Evolutionary conservation across 805 yeast genomes (phyloP), one percentile per base, ranked within the genome.

Genomic region (Geotrichum ghanense): DNA sequence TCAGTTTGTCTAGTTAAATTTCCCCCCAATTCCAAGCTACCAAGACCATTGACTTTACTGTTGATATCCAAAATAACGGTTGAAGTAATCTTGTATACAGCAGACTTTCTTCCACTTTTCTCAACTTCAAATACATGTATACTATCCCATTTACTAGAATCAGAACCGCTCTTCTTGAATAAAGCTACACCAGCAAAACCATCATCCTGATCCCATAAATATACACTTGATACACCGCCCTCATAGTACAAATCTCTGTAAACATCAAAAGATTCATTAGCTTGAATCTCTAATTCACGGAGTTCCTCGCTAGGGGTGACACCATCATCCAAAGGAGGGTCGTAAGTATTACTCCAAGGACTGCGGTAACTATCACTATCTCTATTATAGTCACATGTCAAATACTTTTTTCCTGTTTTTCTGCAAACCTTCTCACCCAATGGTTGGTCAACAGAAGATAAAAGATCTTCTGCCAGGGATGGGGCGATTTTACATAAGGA

Each of bases 221-320:
- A 90, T 16, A 83, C 95, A 48, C 89, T 79, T 1, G 92, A 81
- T 35, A 83, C 71, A 20, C 97, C 98, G 35, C 97, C 97, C 63
- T 89, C 97, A 62, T 88, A 90, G 68, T 90, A 90, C 56, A 90
- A 68, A 61, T 92, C 98, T 53, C 96, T 74, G 67, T 92, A 90
- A 31, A 90, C 75, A 57, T 88, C 97, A 61, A 90, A 86, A 3
- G 95, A 83, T 52, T 86, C 90, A 62, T 90, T 92, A 50, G 95
- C 89, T 53, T 79, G 72, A 22, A 75, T 62, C 66, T 90, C 98
- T 53, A 90, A 68, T 53, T 78, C 73, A 53, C 97, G 72, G 51
- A 92, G 70, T 21, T 66, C 65, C 1, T 66, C 66, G 2, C 84
- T 73, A 9, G 97, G 96, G 54, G 69, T 78, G 7, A 92, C 88